A percentile compares a stretch with the other conserved stretches of the same genome.
These are phyloP conservation scores for Capniomyces stellatus DNA, from an alignment of 371 early-diverging fungal genomes.

Conservation along the genomic window DNA sequence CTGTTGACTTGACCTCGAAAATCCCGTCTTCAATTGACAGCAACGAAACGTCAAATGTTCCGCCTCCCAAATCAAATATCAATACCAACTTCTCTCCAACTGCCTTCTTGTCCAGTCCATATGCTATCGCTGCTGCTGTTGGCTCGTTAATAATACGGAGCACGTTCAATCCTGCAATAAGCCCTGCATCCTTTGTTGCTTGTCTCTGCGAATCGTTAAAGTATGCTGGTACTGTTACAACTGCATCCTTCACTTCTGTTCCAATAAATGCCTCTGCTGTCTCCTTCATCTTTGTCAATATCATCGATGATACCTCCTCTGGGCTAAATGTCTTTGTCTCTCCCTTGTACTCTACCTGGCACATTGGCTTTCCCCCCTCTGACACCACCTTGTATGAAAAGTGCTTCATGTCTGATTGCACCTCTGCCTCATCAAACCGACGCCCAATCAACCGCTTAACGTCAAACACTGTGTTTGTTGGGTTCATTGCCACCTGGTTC, in stretches of 20 bases:
- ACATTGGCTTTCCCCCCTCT: constrained; percentile 63
- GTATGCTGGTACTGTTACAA: constrained; percentile 95
- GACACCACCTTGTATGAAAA: constrained; percentile 78
- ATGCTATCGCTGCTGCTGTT: constrained; percentile 96
- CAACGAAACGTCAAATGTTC: constrained; percentile 95
- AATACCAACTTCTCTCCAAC: constrained; percentile 71
- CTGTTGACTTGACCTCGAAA: constrained; percentile 87
- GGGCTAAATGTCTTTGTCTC: constrained; percentile 85
- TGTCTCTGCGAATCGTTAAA: constrained; percentile 97
- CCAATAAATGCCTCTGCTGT: constrained; percentile 92
- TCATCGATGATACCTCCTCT: constrained; percentile 93
- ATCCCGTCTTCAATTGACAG: constrained; percentile 86
- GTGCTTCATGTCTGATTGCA: constrained; percentile 86
- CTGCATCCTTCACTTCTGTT: constrained; percentile 70
- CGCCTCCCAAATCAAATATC: constrained; percentile 95
- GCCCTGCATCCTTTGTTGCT: constrained; percentile 96
- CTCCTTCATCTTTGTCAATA: constrained; percentile 92
- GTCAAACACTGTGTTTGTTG: constrained; percentile 82
- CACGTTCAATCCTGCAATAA: constrained; percentile 88
- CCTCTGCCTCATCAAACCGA: constrained; percentile 69
- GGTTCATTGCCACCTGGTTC: constrained; percentile 82
- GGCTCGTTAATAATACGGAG: constrained; percentile 97
- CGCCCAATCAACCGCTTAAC: constrained; percentile 97
- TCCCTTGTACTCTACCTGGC: constrained; percentile 73
- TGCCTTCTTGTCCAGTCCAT: constrained; percentile 81